Evolutionary conservation across 345 rosid species (phyloP).

Genomic region (Brassica cretica): DNA sequence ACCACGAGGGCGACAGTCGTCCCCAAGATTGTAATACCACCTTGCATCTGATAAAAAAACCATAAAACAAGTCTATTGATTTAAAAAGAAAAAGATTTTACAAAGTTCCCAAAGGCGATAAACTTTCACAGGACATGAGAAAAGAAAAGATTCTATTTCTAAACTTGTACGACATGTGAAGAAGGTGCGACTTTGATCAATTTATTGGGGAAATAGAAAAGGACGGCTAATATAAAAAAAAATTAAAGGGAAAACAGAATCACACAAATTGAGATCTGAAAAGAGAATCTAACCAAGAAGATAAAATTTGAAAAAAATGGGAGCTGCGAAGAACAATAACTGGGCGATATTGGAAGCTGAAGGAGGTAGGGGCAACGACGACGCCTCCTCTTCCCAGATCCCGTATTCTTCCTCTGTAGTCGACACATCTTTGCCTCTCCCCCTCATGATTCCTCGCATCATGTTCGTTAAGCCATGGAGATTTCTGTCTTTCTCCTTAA

Average conservation of each 20-base stretch:
- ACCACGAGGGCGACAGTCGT: no score
- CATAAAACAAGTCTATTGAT: no score
- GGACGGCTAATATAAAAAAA: background rate
- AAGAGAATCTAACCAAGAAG: conserved; percentile 4
- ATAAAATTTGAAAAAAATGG: conserved; percentile 37
- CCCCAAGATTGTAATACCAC: no score
- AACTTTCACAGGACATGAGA: background rate
- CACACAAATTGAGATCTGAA: conserved; percentile 27
- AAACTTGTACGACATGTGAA: background rate
- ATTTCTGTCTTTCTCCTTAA: conserved; percentile 10
- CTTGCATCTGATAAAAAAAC: no score
- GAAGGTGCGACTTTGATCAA: background rate
- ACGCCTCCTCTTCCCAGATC: conserved; percentile 28
- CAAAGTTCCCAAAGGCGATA: no score
- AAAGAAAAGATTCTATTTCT: background rate
- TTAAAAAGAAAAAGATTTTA: no score
- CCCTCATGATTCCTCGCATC: conserved; percentile 61
- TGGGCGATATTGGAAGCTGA: conserved; percentile 46
- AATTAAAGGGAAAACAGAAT: conserved; percentile 1
- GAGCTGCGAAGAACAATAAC: conserved; percentile 50
- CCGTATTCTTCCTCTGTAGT: conserved; percentile 52
- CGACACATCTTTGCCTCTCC: conserved; percentile 58
- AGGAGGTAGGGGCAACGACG: conserved; percentile 30
- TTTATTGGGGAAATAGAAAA: background rate
- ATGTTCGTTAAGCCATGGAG: conserved; percentile 48